Conservation (phyloP, 2,329 filamentous ascomycete species). For the Microdochium paspali region DNA sequence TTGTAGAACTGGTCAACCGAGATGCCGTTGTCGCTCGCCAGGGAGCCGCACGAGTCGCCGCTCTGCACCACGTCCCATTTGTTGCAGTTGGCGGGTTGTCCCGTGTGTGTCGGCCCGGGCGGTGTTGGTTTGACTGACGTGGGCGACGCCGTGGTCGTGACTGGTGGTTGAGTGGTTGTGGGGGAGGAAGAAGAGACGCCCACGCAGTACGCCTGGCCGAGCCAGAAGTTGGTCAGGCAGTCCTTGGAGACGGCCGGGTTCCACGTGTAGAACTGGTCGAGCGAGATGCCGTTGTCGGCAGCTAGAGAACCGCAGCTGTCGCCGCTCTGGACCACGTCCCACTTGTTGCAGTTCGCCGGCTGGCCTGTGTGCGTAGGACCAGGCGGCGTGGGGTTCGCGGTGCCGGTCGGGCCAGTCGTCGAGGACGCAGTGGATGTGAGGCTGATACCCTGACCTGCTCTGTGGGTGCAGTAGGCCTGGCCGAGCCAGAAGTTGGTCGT, state of each 20-base stretch:
- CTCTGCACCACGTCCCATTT: conserved; percentile 6
- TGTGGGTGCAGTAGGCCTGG: conserved; percentile 1
- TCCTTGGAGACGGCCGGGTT: neutral
- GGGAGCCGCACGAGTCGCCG: conserved; percentile 7
- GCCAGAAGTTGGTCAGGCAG: neutral
- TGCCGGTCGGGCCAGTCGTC: conserved; percentile 1
- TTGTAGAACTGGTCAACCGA: conserved; percentile 5
- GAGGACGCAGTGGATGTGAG: neutral
- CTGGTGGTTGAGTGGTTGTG: neutral
- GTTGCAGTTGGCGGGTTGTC: conserved; percentile 8
- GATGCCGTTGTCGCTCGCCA: conserved; percentile 4
- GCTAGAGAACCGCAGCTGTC: neutral
- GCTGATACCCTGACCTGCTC: conserved; percentile 1
- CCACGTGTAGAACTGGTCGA: neutral
- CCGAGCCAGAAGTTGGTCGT: conserved; percentile 1
- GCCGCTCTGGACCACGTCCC: neutral
- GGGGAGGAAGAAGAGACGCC: neutral
- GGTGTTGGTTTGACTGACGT: neutral
- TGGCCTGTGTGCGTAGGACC: conserved; percentile 6
- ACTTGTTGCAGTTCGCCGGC: neutral
- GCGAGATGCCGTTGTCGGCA: neutral
- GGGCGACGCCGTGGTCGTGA: neutral
- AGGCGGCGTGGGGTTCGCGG: conserved; percentile 4
- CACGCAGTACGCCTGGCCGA: neutral
- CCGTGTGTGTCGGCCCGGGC: neutral